Base-by-base conservation (phyloP, 169 alveolate species). In the Eimeria acervulina region DNA sequence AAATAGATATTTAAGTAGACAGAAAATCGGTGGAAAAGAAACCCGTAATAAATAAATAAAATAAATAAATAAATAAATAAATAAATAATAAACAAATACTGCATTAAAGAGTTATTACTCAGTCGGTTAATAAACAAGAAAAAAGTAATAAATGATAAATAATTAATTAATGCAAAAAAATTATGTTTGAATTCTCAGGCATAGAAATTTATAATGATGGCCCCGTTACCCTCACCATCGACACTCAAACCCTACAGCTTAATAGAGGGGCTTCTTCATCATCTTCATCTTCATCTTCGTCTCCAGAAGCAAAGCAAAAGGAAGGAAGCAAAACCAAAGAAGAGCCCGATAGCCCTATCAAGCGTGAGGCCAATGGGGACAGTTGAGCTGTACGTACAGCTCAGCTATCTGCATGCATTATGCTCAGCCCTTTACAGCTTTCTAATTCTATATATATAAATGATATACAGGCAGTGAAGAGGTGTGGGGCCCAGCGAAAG, bases 171-270 rank as follows among this genome's bases (percentile, higher is more conserved):
- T 31, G 7, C 5, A 70, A 23, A 15, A 26, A 28, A 36, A 5
- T 7, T 70, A 10, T 70, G 3, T 8, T 76, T 51, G 31, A 47
- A 47, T 7, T 47, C 19, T 47, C 74, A 83, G 91, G 91, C 44
- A 38, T 83, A 26, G 91, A 83, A 52, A 83, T 83, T 5, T 31
- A 51, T 52, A 83, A 83, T 28, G 91, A 83, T 52, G 91, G 91
- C 23, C 91, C 91, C 5, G 91, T 83, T 4, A 83, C 91, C 76
- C 28, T 83, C 26, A 83, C 91, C 4, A 6, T 83, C 44, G 91
- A 83, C 52, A 51, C 91, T 2, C 91, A 83, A 38, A 52, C 51
- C 74, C 70, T 83, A 21, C 91, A 83, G 52, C 76, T 83, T 1
- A 83, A 83, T 66, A 23, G 91, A 26, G 70, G 90, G 26, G 52